Evolutionary conservation across 768 basidiomycete species (phyloP).

Genomic region (Suillus placidus): DNA sequence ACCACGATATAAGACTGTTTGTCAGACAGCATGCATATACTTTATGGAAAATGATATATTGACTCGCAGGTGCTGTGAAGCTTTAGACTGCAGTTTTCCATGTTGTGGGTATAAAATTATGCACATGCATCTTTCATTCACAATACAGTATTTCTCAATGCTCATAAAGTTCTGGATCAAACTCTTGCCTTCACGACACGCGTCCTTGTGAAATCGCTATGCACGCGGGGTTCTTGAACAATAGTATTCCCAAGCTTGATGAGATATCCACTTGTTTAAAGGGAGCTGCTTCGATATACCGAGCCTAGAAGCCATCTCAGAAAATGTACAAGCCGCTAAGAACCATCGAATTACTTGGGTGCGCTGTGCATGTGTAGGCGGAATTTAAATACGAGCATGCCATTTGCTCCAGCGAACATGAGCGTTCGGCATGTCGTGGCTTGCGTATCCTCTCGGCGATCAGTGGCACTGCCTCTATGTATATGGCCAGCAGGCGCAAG

Average conservation of each 20-base stretch:
- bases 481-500: neutral
- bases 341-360: constrained; percentile 3
- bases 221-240: neutral
- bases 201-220: neutral
- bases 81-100: neutral
- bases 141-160: neutral
- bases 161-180: neutral
- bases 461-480: neutral
- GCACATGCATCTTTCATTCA: neutral
- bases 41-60: neutral
- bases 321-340: neutral
- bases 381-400: neutral
- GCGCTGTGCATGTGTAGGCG: neutral
- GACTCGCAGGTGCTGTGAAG: neutral
- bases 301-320: neutral
- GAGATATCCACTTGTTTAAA: neutral
- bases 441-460: neutral
- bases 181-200: neutral
- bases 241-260: neutral
- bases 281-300: neutral
- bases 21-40: neutral
- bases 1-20: neutral
- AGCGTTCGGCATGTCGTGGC: neutral
- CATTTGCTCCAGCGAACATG: neutral
- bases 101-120: neutral